phyloP scores from a whole-genome alignment of 2,329 filamentous ascomycete species.

The Aaosphaeria arxii region DNA sequence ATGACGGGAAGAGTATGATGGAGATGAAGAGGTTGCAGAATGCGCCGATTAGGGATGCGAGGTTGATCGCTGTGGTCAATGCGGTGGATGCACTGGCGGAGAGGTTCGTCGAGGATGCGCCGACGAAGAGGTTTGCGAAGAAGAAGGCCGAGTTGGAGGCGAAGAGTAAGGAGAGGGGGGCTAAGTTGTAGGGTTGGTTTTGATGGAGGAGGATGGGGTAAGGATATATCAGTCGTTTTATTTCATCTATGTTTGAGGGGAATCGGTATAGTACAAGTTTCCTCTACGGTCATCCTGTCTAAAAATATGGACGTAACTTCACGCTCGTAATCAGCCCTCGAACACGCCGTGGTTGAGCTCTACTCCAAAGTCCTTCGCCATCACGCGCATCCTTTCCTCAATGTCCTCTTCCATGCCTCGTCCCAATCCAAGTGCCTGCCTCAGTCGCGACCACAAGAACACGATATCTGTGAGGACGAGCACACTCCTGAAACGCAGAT shows the following conservation, averaged over 20 bases:
- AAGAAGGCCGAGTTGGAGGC: constrained; percentile 37
- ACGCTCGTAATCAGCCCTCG: constrained; percentile 54
- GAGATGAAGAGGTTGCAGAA: constrained; percentile 52
- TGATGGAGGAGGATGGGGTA: not conserved
- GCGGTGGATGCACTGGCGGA: constrained; percentile 48
- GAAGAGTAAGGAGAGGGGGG: constrained; percentile 26
- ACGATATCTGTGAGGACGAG: constrained; percentile 73
- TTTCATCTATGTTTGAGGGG: too few relatives aligned
- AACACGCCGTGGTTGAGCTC: constrained; percentile 88
- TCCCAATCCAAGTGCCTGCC: constrained; percentile 73
- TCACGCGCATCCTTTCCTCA: constrained; percentile 78
- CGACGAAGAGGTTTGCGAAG: constrained; percentile 42
- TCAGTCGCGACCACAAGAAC: constrained; percentile 77
- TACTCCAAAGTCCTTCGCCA: constrained; percentile 88
- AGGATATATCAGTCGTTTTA: too few relatives aligned
- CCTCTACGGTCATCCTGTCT: too few relatives aligned
- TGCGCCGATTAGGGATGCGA: constrained; percentile 41
- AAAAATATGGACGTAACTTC: too few relatives aligned
- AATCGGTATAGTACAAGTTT: too few relatives aligned
- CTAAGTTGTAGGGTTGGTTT: constrained; percentile 15
- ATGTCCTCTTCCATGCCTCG: constrained; percentile 93
- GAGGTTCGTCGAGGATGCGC: constrained; percentile 48
- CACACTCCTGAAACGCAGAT: constrained; percentile 78
- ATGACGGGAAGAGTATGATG: constrained; percentile 54
- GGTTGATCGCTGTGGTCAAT: constrained; percentile 48